Evolutionary conservation across 2,329 filamentous ascomycete species (phyloP), one percentile per base, ranked within the genome.

Genomic region (Beauveria sp.): DNA sequence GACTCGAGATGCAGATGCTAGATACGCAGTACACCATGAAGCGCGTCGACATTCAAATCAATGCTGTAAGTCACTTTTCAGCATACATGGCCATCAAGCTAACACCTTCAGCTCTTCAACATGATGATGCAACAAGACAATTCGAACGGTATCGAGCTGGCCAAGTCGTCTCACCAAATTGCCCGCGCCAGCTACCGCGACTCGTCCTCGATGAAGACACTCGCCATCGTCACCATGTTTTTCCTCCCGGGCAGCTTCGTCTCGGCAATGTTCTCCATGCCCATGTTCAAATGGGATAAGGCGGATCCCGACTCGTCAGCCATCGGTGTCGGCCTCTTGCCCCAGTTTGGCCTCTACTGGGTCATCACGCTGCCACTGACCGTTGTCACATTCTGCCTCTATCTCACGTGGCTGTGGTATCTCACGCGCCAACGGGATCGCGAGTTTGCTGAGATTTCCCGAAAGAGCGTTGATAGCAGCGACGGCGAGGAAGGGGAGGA

Each of bases 221-320:
- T 77, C 24, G 75, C 75, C 20, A 67, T 77, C 22, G 73, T 77
- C 22, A 75, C 75, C 62, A 76, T 77, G 75, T 70, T 77, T 41
- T 77, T 77, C 64, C 68, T 77, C 2, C 75, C 75, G 0, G 75
- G 75, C 0, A 77, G 71, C 60, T 77, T 77, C 57, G 69, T 77
- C 18, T 74, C 75, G 0, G 73, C 75, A 2, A 68, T 77, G n/a
- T 76, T 77, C 63, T 75, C 73, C 3, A 73, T 72, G 8, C 44
- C 67, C 6, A 66, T 70, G 56, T 75, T 76, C 58, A 66, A 72
- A 26, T 76, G 72, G 73, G 66, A 67, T 47, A 51, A 62, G 51
- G 64, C 70, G 20, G 59, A 70, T 4, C 30, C 28, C 0, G 50
- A 30, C 1, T 66, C 65, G 1, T 60, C 55, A 2, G 60, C 55